These are phyloP conservation scores for Rhododendron ferrugineum DNA, from an alignment of 148 eudicot species.

Conservation along the genomic window DNA sequence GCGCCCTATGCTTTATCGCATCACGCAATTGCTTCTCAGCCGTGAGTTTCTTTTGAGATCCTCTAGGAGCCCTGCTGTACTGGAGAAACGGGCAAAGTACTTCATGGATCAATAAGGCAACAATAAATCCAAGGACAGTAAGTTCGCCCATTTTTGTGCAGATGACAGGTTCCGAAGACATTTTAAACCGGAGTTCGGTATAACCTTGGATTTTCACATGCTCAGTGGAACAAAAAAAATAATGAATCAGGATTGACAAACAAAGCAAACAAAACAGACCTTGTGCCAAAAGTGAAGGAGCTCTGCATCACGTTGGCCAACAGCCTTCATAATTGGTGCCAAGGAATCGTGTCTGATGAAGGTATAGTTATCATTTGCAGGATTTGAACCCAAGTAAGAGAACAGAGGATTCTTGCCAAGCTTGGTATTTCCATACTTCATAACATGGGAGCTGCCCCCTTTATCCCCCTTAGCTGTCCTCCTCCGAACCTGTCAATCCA, in stretches of 20 bases:
- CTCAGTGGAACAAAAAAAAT: background rate
- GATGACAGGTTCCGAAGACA: background rate
- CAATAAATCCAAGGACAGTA: background rate
- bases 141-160: background rate
- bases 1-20: conserved; percentile 81
- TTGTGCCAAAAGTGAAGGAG: conserved; percentile 11
- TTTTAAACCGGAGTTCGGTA: background rate
- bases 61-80: conserved; percentile 84
- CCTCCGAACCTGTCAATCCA: background rate
- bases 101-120: background rate
- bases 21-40: conserved; percentile 70
- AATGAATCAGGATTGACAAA: background rate
- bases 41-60: conserved; percentile 57
- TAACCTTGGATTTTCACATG: background rate
- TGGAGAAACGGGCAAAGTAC: conserved; percentile 14
- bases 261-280: background rate
- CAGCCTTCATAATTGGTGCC: background rate
- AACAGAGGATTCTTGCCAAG: background rate
- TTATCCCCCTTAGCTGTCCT: background rate
- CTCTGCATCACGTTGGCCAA: conserved; percentile 3
- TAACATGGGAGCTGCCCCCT: background rate
- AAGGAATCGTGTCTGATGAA: background rate
- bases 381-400: conserved; percentile 5
- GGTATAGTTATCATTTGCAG: conserved; percentile 5
- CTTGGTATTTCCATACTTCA: conserved; percentile 3